Conservation (phyloP, 176 grass and related monocot genomes). For the Tillandsia leiboldiana region DNA sequence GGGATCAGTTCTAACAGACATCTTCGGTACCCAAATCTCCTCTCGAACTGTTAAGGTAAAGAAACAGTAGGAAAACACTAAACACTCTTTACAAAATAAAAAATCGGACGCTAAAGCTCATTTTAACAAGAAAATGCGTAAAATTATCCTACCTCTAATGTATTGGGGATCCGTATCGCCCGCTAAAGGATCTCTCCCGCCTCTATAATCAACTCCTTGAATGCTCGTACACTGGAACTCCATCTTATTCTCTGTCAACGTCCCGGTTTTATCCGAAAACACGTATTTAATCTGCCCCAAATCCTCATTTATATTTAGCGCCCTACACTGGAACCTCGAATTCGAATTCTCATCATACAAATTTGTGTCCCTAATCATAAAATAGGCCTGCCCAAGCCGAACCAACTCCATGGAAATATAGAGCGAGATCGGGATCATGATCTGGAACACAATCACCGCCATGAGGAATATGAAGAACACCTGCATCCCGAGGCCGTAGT, state of each 20-base stretch:
- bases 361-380: constrained; percentile 66
- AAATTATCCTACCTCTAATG: constrained; percentile 35
- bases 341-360: constrained; percentile 53
- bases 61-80: constrained; percentile 10
- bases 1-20: constrained; percentile 41
- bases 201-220: constrained; percentile 54
- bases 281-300: constrained; percentile 87
- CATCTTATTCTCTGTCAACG: constrained; percentile 92
- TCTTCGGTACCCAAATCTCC: constrained; percentile 48
- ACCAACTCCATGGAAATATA: constrained; percentile 96
- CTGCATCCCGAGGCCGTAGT: constrained; percentile 66
- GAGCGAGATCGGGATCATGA: constrained; percentile 94
- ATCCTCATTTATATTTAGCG: constrained; percentile 95
- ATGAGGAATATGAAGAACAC: constrained; percentile 74
- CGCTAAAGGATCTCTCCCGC: not conserved
- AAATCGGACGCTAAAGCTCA: constrained; percentile 5
- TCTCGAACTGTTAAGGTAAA: constrained; percentile 22
- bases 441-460: constrained; percentile 95
- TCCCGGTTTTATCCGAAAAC: constrained; percentile 93
- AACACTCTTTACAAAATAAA: not conserved
- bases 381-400: constrained; percentile 82
- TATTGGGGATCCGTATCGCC: constrained; percentile 9
- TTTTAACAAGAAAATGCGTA: constrained; percentile 6
- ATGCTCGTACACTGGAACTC: constrained; percentile 70
- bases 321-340: constrained; percentile 70